These are phyloP conservation scores for Apiosordaria backusii DNA, from an alignment of 495 filamentous ascomycete species.

Conservation along the genomic window DNA sequence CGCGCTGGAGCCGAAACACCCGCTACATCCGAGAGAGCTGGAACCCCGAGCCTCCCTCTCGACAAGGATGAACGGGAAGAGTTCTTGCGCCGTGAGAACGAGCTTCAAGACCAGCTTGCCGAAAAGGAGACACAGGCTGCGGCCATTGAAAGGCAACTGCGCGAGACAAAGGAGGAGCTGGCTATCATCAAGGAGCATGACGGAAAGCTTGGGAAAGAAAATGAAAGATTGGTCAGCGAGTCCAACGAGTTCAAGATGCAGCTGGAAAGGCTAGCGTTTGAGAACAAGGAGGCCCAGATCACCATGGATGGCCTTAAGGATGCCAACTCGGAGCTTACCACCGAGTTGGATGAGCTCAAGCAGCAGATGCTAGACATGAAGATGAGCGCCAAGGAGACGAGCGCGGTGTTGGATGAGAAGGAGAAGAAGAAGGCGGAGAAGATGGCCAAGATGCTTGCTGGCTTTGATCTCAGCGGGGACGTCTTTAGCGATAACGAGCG, in stretches of 20 bases:
- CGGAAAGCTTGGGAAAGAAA: slow-evolving; percentile 73
- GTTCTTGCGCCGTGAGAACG: slow-evolving; percentile 91
- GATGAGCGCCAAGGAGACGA: slow-evolving; percentile 92
- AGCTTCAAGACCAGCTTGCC: slow-evolving; percentile 91
- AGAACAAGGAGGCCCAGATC: slow-evolving; percentile 93
- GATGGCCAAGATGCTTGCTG: slow-evolving; percentile 99
- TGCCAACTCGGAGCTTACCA: slow-evolving; percentile 85
- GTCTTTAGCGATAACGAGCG: slow-evolving; percentile 88
- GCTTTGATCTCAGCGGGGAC: slow-evolving; percentile 87
- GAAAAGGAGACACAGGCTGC: slow-evolving; percentile 84
- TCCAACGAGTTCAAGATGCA: slow-evolving; percentile 93
- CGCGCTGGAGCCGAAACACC: slow-evolving; percentile 71
- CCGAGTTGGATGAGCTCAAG: slow-evolving; percentile 91
- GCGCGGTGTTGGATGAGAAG: slow-evolving; percentile 85
- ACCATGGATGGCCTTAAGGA: slow-evolving; percentile 98
- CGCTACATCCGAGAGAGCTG: slow-evolving; percentile 64
- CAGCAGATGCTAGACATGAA: slow-evolving; percentile 93
- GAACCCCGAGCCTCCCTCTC: slow-evolving; percentile 78
- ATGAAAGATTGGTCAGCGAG: slow-evolving; percentile 77
- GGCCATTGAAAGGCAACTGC: slow-evolving; percentile 70
- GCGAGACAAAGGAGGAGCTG: slow-evolving; percentile 79
- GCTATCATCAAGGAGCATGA: slow-evolving; percentile 76
- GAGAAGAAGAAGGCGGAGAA: slow-evolving; percentile 97
- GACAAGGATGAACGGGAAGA: slow-evolving; percentile 98
- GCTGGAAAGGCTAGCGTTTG: slow-evolving; percentile 88